Conservation (phyloP, 1,284 basidiomycete genomes). For the Laetiporus sulphureus region DNA sequence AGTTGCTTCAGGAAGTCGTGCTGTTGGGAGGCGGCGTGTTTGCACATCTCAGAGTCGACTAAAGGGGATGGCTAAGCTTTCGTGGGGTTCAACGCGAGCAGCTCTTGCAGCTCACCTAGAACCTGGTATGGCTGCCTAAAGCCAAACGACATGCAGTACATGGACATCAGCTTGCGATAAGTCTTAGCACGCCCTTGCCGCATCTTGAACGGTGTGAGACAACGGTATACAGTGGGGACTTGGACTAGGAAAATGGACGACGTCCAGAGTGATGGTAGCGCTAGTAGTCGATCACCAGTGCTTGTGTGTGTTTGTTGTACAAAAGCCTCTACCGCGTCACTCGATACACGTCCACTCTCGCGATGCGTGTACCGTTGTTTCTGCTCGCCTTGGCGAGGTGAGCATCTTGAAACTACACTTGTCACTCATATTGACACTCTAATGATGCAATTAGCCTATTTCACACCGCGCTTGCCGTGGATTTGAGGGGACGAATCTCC, state of each 20-base stretch:
- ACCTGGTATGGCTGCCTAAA: constrained; percentile 91
- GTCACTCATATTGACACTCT: too few relatives aligned
- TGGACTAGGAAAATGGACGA: background rate
- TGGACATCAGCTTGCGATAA: constrained; percentile 86
- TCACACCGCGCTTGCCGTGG: constrained; percentile 34
- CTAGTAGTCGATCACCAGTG: background rate
- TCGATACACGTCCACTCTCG: constrained; percentile 1
- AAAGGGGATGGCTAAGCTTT: constrained; percentile 8
- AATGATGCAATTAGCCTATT: constrained; percentile 19
- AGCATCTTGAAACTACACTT: background rate
- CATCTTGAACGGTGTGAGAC: constrained; percentile 42
- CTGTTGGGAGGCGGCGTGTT: constrained; percentile 60
- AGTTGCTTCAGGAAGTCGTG: constrained; percentile 75
- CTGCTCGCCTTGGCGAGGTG: constrained; percentile 20
- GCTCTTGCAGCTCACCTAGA: constrained; percentile 46
- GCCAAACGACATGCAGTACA: constrained; percentile 80
- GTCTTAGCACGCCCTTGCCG: constrained; percentile 89
- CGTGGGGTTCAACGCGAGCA: too few relatives aligned
- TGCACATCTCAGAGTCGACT: constrained; percentile 88
- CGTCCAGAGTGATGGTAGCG: background rate
- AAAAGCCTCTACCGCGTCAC: constrained; percentile 1
- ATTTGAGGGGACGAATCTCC: constrained; percentile 49
- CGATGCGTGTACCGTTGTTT: constrained; percentile 19
- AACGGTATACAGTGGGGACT: constrained; percentile 3
- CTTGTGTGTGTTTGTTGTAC: constrained; percentile 7